Percentiles rank a stretch among this genome's conserved stretches.
Conservation (phyloP, 2,329 filamentous ascomycete species). For the Stenocarpella maydis region DNA sequence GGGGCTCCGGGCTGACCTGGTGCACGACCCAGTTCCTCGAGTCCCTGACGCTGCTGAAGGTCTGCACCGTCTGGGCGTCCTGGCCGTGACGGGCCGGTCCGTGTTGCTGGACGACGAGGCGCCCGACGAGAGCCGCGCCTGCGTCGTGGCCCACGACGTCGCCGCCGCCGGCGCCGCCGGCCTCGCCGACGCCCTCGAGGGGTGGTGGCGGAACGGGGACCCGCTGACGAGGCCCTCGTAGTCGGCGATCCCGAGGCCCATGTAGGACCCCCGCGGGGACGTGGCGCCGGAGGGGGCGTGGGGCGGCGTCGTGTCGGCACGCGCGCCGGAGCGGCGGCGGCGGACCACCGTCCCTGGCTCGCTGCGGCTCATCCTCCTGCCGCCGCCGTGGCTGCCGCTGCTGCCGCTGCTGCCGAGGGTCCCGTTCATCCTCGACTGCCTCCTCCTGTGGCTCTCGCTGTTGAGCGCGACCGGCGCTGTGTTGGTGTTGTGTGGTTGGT, state of each 20-base stretch:
- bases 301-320: background rate
- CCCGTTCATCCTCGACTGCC: constrained; percentile 26
- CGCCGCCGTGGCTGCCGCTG: constrained; percentile 8
- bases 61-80: constrained; percentile 17
- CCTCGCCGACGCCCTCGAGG: constrained; percentile 38
- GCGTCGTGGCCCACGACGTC: constrained; percentile 37
- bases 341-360: background rate
- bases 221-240: constrained; percentile 47
- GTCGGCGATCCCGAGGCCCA: constrained; percentile 41
- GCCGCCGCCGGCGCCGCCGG: background rate
- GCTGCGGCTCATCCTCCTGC: background rate
- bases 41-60: background rate
- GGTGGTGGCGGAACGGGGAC: constrained; percentile 53
- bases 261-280: constrained; percentile 32
- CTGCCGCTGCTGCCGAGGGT: constrained; percentile 5
- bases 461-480: constrained; percentile 14
- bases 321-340: background rate
- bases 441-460: constrained; percentile 28
- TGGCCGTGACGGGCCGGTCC: constrained; percentile 23
- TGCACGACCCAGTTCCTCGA: constrained; percentile 19
- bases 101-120: background rate
- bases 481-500: background rate
- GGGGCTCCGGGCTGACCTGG: constrained; percentile 4
- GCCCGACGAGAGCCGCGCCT: background rate
- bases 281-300: background rate